A percentile compares a stretch with the other conserved stretches of the same genome.
phyloP scores from a whole-genome alignment of 306 rosid species.

The Medicago arabica region DNA sequence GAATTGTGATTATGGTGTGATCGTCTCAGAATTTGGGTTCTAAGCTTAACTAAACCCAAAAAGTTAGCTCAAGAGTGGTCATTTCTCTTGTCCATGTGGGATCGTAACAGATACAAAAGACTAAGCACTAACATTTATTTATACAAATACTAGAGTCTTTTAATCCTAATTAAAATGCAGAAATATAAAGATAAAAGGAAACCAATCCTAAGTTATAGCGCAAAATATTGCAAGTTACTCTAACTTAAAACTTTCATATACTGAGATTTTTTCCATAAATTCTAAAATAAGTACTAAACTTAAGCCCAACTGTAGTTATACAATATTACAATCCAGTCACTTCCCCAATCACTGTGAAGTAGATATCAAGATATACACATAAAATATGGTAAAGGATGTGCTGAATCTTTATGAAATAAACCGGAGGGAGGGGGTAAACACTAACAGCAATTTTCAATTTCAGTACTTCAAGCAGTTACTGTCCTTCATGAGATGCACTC shows the following conservation, averaged over 20 bases:
- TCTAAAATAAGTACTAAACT: background rate
- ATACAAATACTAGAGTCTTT: background rate
- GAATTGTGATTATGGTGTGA: background rate
- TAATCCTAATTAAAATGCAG: background rate
- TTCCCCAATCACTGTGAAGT: slow-evolving; percentile 7
- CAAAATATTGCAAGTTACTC: background rate
- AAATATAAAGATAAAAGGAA: slow-evolving; percentile 10
- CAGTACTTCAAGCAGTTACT: background rate
- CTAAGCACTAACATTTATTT: background rate
- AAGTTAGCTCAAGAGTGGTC: background rate
- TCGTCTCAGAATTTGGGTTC: background rate
- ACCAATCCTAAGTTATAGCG: background rate
- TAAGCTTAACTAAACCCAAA: background rate
- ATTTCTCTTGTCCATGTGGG: background rate
- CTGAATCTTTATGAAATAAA: slow-evolving; percentile 4
- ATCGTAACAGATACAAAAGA: background rate
- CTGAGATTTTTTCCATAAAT: background rate
- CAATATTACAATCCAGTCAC: slow-evolving; percentile 12
- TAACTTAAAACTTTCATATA: background rate
- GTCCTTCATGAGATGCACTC: background rate
- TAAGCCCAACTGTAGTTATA: background rate
- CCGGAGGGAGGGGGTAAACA: background rate
- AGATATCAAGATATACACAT: slow-evolving; percentile 12
- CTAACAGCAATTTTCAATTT: slow-evolving; percentile 4
- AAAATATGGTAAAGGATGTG: background rate